phyloP scores from a whole-genome alignment of 202 grass and related monocot species.

The Musa balbisiana region DNA sequence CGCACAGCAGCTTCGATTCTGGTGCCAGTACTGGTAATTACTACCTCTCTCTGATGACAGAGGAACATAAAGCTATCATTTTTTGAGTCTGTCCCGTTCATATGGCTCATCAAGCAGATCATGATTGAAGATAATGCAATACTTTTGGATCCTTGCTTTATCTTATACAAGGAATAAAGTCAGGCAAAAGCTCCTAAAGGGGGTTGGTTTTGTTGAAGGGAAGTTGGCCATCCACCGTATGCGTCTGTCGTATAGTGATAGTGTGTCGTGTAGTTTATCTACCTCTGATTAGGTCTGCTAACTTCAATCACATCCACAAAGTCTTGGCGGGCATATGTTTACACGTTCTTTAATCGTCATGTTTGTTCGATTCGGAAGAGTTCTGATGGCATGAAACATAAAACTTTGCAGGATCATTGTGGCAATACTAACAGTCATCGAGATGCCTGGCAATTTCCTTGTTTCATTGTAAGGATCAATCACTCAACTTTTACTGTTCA shows the following conservation, averaged over 20 bases:
- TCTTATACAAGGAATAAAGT: background rate
- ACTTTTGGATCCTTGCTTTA: background rate
- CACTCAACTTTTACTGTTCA: constrained; percentile 2
- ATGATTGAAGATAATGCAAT: background rate
- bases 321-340: too few species aligned
- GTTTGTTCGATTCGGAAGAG: too few species aligned
- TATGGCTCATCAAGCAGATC: background rate
- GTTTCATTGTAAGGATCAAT: constrained; percentile 44
- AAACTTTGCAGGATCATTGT: constrained; percentile 77
- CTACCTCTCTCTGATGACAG: background rate
- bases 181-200: background rate
- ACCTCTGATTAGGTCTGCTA: background rate
- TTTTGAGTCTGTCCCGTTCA: too few species aligned
- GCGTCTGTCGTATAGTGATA: background rate
- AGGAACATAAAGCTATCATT: too few species aligned
- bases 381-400: background rate
- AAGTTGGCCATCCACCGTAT: background rate
- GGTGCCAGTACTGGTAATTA: constrained; percentile 85
- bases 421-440: constrained; percentile 58
- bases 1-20: constrained; percentile 70
- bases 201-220: background rate
- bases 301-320: background rate
- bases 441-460: constrained; percentile 44
- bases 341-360: too few species aligned
- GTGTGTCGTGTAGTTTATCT: background rate